Evolutionary conservation across 2,329 filamentous ascomycete genomes (phyloP), one percentile per base, ranked within the genome.

Genomic region (Blumeriella jaapii): DNA sequence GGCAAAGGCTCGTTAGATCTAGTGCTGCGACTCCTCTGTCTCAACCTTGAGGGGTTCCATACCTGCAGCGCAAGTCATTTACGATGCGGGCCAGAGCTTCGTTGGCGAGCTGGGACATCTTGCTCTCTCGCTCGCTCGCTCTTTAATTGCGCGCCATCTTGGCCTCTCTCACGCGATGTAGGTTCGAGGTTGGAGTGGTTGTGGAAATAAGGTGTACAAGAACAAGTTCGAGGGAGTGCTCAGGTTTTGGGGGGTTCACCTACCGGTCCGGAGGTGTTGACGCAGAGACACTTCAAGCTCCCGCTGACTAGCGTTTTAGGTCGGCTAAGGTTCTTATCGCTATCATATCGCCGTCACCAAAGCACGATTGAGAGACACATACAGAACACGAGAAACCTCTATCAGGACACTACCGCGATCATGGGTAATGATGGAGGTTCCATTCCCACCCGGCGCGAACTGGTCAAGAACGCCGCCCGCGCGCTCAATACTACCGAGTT

Each of bases 351-450:
- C n/a, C n/a, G n/a, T n/a, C n/a, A n/a, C n/a, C n/a, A n/a, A n/a
- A n/a, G n/a, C n/a, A n/a, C n/a, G n/a, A n/a, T n/a, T n/a, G n/a
- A n/a, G n/a, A n/a, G n/a, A n/a, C n/a, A n/a, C 9, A 4, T 4
- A 24, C 22, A 24, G 7, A n/a, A 9, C 32, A 34, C 29, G 17
- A 31, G 16, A 20, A n/a, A n/a, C n/a, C n/a, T 19, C 5, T 19
- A 24, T n/a, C 4, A 24, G 22, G 12, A 24, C 10, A 4, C 10
- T 8, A 27, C 24, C 12, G 13, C 17, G 14, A 19, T 22, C 50
- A 95, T 98, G 91, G 91, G 91, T 57, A 98, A 98, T 63, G 91
- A 98, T 59, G 91, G 91, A 50, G 91, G 91, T 57, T 89, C 84
- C 49, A 98, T 98, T 49, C 91, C 91, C 4, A 96, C 82, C 45